Conservation (phyloP, 2,329 filamentous ascomycete genomes). For the Penicillium brasilianum region DNA sequence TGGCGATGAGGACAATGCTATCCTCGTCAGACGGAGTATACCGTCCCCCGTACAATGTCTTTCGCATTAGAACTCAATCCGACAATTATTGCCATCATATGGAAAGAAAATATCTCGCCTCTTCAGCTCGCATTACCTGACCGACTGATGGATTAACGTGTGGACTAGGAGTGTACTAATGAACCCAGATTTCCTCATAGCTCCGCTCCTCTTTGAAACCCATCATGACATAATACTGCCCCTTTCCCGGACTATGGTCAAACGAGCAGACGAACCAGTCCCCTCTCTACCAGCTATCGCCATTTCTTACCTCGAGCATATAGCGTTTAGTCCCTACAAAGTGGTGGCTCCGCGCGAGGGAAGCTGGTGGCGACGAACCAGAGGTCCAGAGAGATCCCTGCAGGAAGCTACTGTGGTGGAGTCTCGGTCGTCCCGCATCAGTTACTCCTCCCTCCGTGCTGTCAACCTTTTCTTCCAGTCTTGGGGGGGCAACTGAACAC, state of each 20-base stretch:
- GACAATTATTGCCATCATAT: background rate
- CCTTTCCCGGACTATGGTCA: background rate
- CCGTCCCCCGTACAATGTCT: background rate
- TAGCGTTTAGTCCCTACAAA: background rate
- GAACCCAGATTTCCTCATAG: background rate
- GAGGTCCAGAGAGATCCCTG: background rate
- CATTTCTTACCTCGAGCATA: background rate
- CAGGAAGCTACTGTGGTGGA: constrained; percentile 4
- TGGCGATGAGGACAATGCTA: background rate
- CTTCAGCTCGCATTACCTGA: background rate
- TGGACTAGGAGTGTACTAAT: background rate
- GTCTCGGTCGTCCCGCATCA: constrained; percentile 3
- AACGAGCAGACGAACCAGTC: background rate
- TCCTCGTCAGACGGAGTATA: background rate
- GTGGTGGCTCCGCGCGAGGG: background rate
- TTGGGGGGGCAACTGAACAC: background rate
- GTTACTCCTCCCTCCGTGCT: too few relatives aligned
- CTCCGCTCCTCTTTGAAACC: background rate
- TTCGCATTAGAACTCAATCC: too few relatives aligned
- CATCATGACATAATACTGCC: background rate
- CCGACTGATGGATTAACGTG: background rate
- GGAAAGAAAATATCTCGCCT: background rate
- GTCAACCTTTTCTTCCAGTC: too few relatives aligned
- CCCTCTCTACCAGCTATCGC: background rate
- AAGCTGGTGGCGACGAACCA: constrained; percentile 7